Conservation (phyloP, 345 rosid genomes). For the Corchorus olitorius region DNA sequence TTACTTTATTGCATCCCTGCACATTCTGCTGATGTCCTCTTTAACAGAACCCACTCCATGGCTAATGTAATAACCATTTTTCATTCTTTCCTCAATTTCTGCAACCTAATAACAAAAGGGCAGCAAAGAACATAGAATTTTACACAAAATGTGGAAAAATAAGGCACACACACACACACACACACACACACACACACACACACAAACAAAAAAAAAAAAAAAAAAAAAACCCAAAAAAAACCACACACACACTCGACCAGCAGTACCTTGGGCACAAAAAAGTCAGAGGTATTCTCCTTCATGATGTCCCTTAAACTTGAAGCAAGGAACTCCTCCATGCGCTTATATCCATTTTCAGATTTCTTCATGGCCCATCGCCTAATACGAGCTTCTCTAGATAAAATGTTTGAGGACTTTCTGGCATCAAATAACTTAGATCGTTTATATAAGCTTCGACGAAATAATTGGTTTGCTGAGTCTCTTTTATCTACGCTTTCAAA, state of each 20-base stretch:
- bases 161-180: not conserved
- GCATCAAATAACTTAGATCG: slow-evolving; percentile 97
- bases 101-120: slow-evolving; percentile 61
- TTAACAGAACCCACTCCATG: slow-evolving; percentile 85
- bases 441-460: slow-evolving; percentile 81
- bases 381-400: slow-evolving; percentile 95
- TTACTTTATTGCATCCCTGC: slow-evolving; percentile 99
- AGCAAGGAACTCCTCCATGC: slow-evolving; percentile 94
- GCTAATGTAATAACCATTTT: slow-evolving; percentile 77
- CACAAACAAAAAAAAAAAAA: no score
- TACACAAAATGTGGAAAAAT: slow-evolving; percentile 18
- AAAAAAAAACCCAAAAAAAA: not conserved
- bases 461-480: slow-evolving; percentile 85
- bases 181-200: no score
- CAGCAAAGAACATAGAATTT: slow-evolving; percentile 23
- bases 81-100: slow-evolving; percentile 81
- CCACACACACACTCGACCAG: slow-evolving; percentile 24
- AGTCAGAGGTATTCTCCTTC: slow-evolving; percentile 86
- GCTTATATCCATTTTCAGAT: slow-evolving; percentile 80
- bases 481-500: slow-evolving; percentile 91
- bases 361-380: slow-evolving; percentile 93
- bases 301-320: slow-evolving; percentile 86
- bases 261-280: slow-evolving; percentile 85
- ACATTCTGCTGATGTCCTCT: slow-evolving; percentile 96
- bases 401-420: slow-evolving; percentile 82